Conservation (phyloP, 2,329 filamentous ascomycete genomes). For the Herpotrichia juniperi region DNA sequence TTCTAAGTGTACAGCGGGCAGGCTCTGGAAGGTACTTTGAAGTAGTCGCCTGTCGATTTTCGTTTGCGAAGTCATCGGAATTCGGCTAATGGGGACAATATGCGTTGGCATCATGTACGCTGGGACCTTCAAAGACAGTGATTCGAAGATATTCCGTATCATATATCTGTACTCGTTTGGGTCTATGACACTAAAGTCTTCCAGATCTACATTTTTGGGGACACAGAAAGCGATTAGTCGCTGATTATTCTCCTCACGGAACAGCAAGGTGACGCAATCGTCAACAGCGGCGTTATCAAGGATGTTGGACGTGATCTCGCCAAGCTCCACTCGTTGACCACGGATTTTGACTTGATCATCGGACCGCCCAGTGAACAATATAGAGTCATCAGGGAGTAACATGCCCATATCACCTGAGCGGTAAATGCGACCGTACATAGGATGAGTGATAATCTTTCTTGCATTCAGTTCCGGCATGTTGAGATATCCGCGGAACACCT, state of each 20-base stretch:
- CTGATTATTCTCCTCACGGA: conserved; percentile 56
- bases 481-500: conserved; percentile 77
- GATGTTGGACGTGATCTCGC: conserved; percentile 72
- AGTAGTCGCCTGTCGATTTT: conserved; percentile 72
- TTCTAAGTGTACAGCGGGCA: conserved; percentile 57
- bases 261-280: conserved; percentile 70
- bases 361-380: conserved; percentile 74
- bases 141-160: conserved; percentile 57
- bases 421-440: conserved; percentile 74
- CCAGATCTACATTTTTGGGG: conserved; percentile 35
- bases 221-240: conserved; percentile 73
- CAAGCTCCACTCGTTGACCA: conserved; percentile 79
- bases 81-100: conserved; percentile 69
- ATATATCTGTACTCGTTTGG: conserved; percentile 35
- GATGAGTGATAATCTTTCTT: conserved; percentile 72
- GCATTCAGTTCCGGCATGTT: conserved; percentile 67
- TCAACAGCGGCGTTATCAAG: conserved; percentile 58
- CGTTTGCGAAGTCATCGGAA: conserved; percentile 76
- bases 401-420: conserved; percentile 82
- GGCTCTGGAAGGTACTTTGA: conserved; percentile 50
- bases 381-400: conserved; percentile 75
- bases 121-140: conserved; percentile 65
- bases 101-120: conserved; percentile 80
- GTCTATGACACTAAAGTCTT: conserved; percentile 47
- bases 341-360: conserved; percentile 85